Evolutionary conservation across 306 rosid species (phyloP), one percentile per base, ranked within the genome.

Genomic region (Cucurbita ficifolia): DNA sequence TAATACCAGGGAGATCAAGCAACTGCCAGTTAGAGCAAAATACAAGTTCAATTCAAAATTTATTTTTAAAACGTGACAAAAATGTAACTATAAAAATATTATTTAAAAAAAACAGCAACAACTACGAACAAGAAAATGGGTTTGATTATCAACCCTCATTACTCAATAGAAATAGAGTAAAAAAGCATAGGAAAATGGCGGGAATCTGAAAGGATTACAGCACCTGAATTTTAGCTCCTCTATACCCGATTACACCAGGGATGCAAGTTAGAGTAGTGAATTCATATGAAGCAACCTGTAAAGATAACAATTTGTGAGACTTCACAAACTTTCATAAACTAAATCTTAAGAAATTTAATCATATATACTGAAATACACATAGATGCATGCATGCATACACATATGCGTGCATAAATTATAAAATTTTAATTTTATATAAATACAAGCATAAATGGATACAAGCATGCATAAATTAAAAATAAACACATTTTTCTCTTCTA

Each of bases 211-310:
- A 64, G 48, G 75, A 12, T 57, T 61, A 46, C 48, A 16, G 7
- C 84, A 91, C 97, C 99, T 94, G 99, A 88, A 94, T 85, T 87
- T 91, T 91, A 53, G 97, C 97, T 81, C 99, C 97, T 29, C 92
- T 86, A 72, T 94, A 94, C 40, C 81, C 75, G 18, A 94, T 94
- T 79, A 94, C 99, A 73, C 97, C 99, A 5, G 97, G 99, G 76
- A 94, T 94, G 88, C 99, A 94, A 79, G 99, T 91, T 67, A 94
- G 82, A 70, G 99, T 94, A 54, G 97, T 91, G 82, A 94, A 94
- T 83, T 94, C 99, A 80, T 94, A 94, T 35, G 97, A 94, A 78
- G 99, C 99, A 84, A 91, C 99, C 99, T 94, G 87, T 50, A 68
- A 54, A 81, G 57, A 83, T 5, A 48, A 61, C 36, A 39, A 29